Conservation (phyloP, 768 basidiomycete genomes). For the Hemileccinum rubropunctum region DNA sequence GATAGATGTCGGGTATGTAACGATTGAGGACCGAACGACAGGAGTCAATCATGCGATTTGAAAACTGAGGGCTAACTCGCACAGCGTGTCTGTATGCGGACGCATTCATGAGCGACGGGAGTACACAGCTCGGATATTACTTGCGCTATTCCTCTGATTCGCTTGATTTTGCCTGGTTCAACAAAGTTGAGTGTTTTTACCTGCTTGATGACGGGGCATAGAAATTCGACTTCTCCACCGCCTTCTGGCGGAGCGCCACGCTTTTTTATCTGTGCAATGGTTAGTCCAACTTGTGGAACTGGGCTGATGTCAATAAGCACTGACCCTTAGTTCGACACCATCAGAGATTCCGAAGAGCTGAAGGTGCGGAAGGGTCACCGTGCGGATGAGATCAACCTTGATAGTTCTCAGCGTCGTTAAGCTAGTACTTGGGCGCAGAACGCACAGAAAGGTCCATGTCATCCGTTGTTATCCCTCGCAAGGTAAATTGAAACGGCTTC, state of each 20-base stretch:
- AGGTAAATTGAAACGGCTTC: slow-evolving; percentile 72
- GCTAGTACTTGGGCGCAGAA: slow-evolving; percentile 13
- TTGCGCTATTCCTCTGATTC: slow-evolving; percentile 94
- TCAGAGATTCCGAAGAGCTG: slow-evolving; percentile 89
- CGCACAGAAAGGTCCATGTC: slow-evolving; percentile 87
- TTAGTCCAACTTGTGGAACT: background rate
- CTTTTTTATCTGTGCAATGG: slow-evolving; percentile 73
- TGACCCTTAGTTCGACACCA: slow-evolving; percentile 82
- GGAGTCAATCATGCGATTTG: slow-evolving; percentile 96
- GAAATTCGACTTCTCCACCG: slow-evolving; percentile 90
- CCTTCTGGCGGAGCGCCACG: slow-evolving; percentile 90
- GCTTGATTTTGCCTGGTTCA: slow-evolving; percentile 86
- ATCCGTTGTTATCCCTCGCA: slow-evolving; percentile 91
- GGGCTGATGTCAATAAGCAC: slow-evolving; percentile 12
- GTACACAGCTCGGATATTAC: slow-evolving; percentile 31
- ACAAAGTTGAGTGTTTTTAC: slow-evolving; percentile 92
- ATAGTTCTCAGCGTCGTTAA: slow-evolving; percentile 1
- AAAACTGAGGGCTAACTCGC: slow-evolving; percentile 95
- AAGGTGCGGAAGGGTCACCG: slow-evolving; percentile 86
- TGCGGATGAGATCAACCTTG: slow-evolving; percentile 85
- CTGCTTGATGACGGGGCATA: slow-evolving; percentile 90
- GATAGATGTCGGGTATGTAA: slow-evolving; percentile 96
- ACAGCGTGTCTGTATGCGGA: slow-evolving; percentile 76
- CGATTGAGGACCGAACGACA: slow-evolving; percentile 91
- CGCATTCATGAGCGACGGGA: background rate